Percentiles rank a stretch among this genome's conserved stretches.
Evolutionary conservation across 2,329 filamentous ascomycete species (phyloP).

Genomic region (Ascomycota sp.): DNA sequence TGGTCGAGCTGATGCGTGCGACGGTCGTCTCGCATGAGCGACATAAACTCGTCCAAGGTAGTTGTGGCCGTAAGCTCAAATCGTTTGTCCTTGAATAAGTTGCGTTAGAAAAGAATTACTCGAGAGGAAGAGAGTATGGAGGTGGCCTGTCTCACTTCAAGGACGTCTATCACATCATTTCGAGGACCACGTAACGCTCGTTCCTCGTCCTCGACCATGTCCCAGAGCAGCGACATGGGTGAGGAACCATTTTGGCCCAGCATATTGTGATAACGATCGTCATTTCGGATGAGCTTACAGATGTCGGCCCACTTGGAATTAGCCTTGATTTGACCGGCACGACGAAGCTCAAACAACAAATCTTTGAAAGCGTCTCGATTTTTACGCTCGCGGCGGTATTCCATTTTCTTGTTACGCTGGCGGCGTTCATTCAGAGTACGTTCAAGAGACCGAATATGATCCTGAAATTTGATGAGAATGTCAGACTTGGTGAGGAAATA

Average conservation of each 20-base stretch:
- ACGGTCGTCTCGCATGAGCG: slow-evolving; percentile 62
- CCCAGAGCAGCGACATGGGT: slow-evolving; percentile 87
- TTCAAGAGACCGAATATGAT: slow-evolving; percentile 81
- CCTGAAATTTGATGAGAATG: slow-evolving; percentile 78
- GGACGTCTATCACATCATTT: slow-evolving; percentile 68
- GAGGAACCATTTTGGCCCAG: slow-evolving; percentile 66
- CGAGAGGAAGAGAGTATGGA: background rate
- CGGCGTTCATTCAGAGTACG: slow-evolving; percentile 75
- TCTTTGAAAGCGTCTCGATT: slow-evolving; percentile 60
- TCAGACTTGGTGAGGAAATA: slow-evolving; percentile 69
- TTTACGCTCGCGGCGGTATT: slow-evolving; percentile 62
- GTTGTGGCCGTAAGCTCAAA: slow-evolving; percentile 78
- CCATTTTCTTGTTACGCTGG: slow-evolving; percentile 67
- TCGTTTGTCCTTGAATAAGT: slow-evolving; percentile 46
- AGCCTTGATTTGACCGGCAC: slow-evolving; percentile 63
- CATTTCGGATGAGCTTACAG: slow-evolving; percentile 49
- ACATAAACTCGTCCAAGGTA: slow-evolving; percentile 68
- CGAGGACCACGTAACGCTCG: slow-evolving; percentile 57
- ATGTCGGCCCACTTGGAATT: slow-evolving; percentile 78
- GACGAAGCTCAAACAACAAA: slow-evolving; percentile 52
- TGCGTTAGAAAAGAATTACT: slow-evolving; percentile 2
- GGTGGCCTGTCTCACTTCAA: slow-evolving; percentile 43
- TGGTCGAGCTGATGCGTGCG: slow-evolving; percentile 72
- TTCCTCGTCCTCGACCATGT: slow-evolving; percentile 83
- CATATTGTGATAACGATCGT: slow-evolving; percentile 65